Evolutionary conservation across 495 filamentous ascomycete species (phyloP), one percentile per base, ranked within the genome.

Genomic region (Talaromyces thailandensis): DNA sequence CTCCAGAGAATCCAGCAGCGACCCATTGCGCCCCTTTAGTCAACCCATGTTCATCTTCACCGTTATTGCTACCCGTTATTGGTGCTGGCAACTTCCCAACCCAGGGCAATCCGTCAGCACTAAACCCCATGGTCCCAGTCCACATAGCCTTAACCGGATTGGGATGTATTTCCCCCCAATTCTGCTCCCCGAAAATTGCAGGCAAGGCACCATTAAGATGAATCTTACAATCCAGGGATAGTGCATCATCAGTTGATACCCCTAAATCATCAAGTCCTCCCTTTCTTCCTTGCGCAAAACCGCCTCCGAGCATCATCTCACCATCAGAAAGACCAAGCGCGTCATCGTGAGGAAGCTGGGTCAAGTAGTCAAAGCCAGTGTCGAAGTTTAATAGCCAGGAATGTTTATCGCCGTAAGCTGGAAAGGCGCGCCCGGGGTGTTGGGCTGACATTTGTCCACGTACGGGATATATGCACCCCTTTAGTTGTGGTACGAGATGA

Each of bases 101-200:
- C 85, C 80, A 93, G 0, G 91, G 88, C 23, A 82, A 71, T 0
- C 80, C 75, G 67, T 94, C 91, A 0, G 85, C 72, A 29, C 79
- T 85, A 69, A 87, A 93, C 0, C 86, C 90, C 91, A 93, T 94
- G 61, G 90, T 88, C 0, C 91, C 91, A 0, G 86, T 88, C 91
- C 91, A 96, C 68, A 90, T 81, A 63, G 78, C 76, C 37, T 78
- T 79, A 0, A 88, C 82, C 8, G 73, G 58, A 31, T 89, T 70
- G 58, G 76, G 16, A 18, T 60, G 23, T 66, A 70, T 68, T 2
- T 59, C 50, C 45, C 63, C 75, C 74, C 65, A 81, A 31, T 76
- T 65, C 62, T 70, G 61, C 18, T 66, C 53, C 25, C 73, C 68
- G 61, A 75, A 76, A 12, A 73, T 53, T 0, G 65, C 69, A 21